Percentiles rank a stretch among this genome's conserved stretches.
phyloP scores from a whole-genome alignment of 1,284 basidiomycete species.

The Austroboletus sp. region DNA sequence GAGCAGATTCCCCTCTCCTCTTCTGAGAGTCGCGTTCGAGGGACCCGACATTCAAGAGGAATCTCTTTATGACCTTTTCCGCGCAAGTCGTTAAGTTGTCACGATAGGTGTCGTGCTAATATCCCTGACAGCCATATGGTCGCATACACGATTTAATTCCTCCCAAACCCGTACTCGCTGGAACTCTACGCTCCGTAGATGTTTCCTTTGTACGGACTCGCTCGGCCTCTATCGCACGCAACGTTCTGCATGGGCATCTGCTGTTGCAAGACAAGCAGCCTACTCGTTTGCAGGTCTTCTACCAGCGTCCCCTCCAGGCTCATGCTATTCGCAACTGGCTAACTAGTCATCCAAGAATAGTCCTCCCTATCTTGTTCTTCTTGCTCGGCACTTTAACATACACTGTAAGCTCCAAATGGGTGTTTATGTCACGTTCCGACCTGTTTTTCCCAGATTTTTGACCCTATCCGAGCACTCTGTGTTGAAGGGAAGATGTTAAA shows the following conservation, averaged over 20 bases:
- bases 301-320: constrained; percentile 69
- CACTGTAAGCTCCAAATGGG: constrained; percentile 48
- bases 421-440: background rate
- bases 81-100: constrained; percentile 41
- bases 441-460: constrained; percentile 65
- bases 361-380: constrained; percentile 80
- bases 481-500: constrained; percentile 78
- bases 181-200: constrained; percentile 59
- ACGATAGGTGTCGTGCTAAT: constrained; percentile 14
- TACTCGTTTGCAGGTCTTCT: constrained; percentile 62
- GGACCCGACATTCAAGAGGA: constrained; percentile 82
- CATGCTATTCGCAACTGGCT: constrained; percentile 82
- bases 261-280: constrained; percentile 30
- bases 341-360: constrained; percentile 77
- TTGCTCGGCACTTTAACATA: constrained; percentile 85
- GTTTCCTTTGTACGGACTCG: constrained; percentile 60
- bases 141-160: constrained; percentile 63
- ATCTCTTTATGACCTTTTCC: constrained; percentile 59
- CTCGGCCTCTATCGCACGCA: constrained; percentile 77
- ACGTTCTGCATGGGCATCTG: constrained; percentile 73
- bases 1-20: constrained; percentile 68
- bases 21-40: constrained; percentile 76
- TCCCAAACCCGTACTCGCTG: constrained; percentile 58
- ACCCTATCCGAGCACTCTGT: constrained; percentile 82
- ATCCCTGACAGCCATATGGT: constrained; percentile 66